Percentiles rank a stretch among this genome's conserved stretches.
Evolutionary conservation across 1,139 yeast genomes (phyloP).

Genomic region (Geotrichum europaeum): DNA sequence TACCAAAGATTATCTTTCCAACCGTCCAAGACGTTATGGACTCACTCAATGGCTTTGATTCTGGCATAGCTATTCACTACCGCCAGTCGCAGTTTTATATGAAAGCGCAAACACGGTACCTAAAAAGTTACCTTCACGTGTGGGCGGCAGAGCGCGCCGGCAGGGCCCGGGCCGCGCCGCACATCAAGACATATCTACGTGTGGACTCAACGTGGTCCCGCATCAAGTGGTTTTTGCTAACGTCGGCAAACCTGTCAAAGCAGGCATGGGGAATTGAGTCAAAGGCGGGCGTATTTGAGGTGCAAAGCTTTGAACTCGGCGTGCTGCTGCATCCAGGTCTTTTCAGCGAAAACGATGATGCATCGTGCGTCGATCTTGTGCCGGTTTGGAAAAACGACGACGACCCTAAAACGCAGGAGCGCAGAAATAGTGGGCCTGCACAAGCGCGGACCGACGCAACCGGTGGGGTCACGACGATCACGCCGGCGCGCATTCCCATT

Average conservation of each 20-base stretch:
- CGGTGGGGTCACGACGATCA: background rate
- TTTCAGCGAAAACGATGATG: slow-evolving; percentile 5
- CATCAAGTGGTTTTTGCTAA: slow-evolving; percentile 31
- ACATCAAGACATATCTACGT: slow-evolving; percentile 34
- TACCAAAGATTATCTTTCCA: slow-evolving; percentile 28
- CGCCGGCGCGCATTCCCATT: background rate
- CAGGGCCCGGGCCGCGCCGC: slow-evolving; percentile 33
- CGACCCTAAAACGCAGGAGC: background rate
- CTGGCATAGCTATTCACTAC: slow-evolving; percentile 32
- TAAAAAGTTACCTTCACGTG: slow-evolving; percentile 25
- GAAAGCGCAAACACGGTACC: slow-evolving; percentile 24
- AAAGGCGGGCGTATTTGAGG: slow-evolving; percentile 22
- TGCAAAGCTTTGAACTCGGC: slow-evolving; percentile 34
- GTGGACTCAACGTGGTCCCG: slow-evolving; percentile 16
- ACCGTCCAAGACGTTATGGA: slow-evolving; percentile 29
- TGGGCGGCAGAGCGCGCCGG: slow-evolving; percentile 32
- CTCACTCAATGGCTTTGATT: slow-evolving; percentile 31
- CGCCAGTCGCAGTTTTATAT: slow-evolving; percentile 20
- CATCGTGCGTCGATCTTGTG: slow-evolving; percentile 14
- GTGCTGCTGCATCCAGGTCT: slow-evolving; percentile 27
- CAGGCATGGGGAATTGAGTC: slow-evolving; percentile 35
- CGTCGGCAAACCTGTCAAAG: slow-evolving; percentile 35
- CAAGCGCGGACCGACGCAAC: background rate
- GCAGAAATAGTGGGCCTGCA: background rate
- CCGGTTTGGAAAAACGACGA: slow-evolving; percentile 20